Base-by-base conservation (phyloP, 805 yeast species). In the Ogataea methylovora region DNA sequence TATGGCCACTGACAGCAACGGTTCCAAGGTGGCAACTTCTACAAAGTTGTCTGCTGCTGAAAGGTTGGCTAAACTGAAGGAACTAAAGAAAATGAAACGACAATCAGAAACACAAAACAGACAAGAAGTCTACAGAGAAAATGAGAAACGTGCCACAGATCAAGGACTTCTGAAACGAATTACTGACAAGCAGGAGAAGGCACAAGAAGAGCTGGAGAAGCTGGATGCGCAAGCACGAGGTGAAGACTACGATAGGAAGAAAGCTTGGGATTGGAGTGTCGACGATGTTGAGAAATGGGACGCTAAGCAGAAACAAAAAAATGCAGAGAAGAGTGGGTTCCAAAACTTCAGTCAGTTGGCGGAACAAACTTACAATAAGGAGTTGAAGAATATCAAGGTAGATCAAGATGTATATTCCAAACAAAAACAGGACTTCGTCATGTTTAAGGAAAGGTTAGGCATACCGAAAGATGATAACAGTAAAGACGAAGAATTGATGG, bases 231-330 rank as follows among this genome's bases (percentile, higher is more conserved):
- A 49, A 23, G 63, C 59, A 10, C 47, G 46, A 10, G 71, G 69
- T 1, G 64, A 60, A 26, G 64, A 63, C 34, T 56, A 47, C 32
- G 71, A 65, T 27, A 55, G 74, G 18, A 49, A 56, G 35, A 60
- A 65, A 34, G 71, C 66, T 32, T 61, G 72, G 70, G 72, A 72
- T 36, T 73, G 74, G 56, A 69, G 83, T 0, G 67, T 79, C 5
- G 82, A 75, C 34, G 84, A 83, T 34, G 67, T 75, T 36, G 82
- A 77, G 42, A 60, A 61, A 35, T 81, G 87, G 87, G 71, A 76
- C 17, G 57, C 47, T 20, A 66, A 63, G 34, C 48, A 56, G 36
- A 55, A 46, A 28, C 42, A 45, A 32, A 58, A 54, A 34, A 43
- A 44, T 7, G 41, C 42, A 5, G 44, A 44, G 9, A 52, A 52